Percentiles rank a stretch among this genome's conserved stretches.
These are phyloP conservation scores for Arxiozyma telluris DNA, from an alignment of 1,139 yeast species.

Conservation along the genomic window DNA sequence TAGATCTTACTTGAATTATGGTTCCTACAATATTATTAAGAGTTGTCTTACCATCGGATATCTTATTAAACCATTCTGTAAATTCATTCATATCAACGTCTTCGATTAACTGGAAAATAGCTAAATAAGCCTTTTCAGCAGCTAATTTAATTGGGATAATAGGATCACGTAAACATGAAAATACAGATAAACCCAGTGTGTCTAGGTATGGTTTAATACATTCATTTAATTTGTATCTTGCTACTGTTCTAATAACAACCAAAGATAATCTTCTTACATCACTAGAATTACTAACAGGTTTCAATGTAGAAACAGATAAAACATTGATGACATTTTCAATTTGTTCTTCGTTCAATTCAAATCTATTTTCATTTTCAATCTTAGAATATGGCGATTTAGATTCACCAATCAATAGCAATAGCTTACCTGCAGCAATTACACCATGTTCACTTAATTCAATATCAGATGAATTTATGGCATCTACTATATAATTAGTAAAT, in stretches of 20 bases:
- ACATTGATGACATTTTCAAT: slow-evolving; percentile 38
- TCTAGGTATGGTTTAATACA: slow-evolving; percentile 47
- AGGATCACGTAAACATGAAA: slow-evolving; percentile 74
- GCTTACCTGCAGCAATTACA: slow-evolving; percentile 74
- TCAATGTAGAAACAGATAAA: slow-evolving; percentile 41
- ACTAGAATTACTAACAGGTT: slow-evolving; percentile 54
- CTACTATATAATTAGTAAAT: slow-evolving; percentile 41
- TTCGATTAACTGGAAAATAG: slow-evolving; percentile 63
- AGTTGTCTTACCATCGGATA: slow-evolving; percentile 22
- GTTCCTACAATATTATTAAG: slow-evolving; percentile 39
- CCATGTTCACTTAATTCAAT: slow-evolving; percentile 70
- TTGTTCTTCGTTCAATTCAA: slow-evolving; percentile 35
- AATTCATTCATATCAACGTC: slow-evolving; percentile 53
- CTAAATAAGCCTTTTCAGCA: slow-evolving; percentile 82
- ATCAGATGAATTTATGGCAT: slow-evolving; percentile 39
- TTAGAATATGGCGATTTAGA: slow-evolving; percentile 35
- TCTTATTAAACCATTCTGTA: slow-evolving; percentile 46
- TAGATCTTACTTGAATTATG: slow-evolving; percentile 58
- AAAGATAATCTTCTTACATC: slow-evolving; percentile 77
- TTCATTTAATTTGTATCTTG: slow-evolving; percentile 47
- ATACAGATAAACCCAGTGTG: slow-evolving; percentile 60
- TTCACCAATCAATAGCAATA: slow-evolving; percentile 46
- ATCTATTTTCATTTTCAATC: slow-evolving; percentile 24
- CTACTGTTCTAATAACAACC: slow-evolving; percentile 66
- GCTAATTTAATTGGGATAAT: slow-evolving; percentile 88